phyloP scores from a whole-genome alignment of 2,329 filamentous ascomycete species.

The Aspergillus transmontanensis region DNA sequence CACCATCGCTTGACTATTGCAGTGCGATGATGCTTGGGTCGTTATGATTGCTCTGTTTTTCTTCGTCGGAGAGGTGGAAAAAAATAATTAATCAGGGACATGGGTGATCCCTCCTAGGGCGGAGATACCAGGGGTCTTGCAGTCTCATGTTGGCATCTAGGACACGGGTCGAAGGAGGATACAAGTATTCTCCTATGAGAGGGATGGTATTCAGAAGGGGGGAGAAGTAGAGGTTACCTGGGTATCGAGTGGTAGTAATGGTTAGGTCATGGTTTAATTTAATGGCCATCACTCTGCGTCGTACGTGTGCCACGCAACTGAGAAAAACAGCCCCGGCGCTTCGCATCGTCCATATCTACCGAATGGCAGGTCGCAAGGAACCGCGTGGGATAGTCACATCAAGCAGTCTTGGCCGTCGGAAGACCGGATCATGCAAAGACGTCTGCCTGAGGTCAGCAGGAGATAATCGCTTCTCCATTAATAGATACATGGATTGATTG shows the following conservation, averaged over 20 bases:
- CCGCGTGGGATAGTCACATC: slow-evolving; percentile 6
- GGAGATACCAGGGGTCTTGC: not conserved
- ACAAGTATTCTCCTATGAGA: not conserved
- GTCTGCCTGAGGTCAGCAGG: slow-evolving; percentile 4
- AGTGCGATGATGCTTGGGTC: not conserved
- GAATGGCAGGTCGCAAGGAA: slow-evolving; percentile 8
- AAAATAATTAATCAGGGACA: slow-evolving; percentile 4
- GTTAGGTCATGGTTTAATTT: not conserved
- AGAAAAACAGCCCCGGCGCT: slow-evolving; percentile 1
- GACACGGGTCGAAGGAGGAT: not conserved
- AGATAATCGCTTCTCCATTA: not conserved
- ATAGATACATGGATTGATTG: not conserved
- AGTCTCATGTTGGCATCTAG: not conserved
- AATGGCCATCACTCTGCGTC: not conserved
- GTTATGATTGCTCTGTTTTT: slow-evolving; percentile 8
- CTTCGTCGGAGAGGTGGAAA: not conserved
- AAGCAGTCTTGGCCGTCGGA: slow-evolving; percentile 8
- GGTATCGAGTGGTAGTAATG: not conserved
- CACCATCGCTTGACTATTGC: slow-evolving; percentile 12
- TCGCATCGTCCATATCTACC: not conserved
- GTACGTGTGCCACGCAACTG: not conserved
- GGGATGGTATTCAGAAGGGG: not conserved
- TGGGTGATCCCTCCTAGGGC: not conserved
- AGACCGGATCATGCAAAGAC: slow-evolving; percentile 1
- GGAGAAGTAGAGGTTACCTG: not conserved